Conservation (phyloP, 306 rosid species). For the Dalbergia cultrata region DNA sequence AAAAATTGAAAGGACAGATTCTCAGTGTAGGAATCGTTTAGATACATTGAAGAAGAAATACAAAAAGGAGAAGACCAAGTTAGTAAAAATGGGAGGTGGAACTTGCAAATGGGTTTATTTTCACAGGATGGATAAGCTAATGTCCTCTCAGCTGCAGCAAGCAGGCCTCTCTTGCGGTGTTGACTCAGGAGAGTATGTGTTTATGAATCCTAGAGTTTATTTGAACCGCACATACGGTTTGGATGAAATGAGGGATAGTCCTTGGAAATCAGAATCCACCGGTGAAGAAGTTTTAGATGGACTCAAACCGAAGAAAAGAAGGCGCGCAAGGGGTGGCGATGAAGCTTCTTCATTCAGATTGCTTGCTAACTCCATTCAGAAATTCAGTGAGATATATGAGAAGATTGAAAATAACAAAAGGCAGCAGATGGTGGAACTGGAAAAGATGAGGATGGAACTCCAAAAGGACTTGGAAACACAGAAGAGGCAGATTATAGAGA, state of each 20-base stretch:
- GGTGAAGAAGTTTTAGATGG: slow-evolving; percentile 66
- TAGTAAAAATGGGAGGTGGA: slow-evolving; percentile 51
- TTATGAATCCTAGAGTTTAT: slow-evolving; percentile 70
- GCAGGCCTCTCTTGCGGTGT: slow-evolving; percentile 75
- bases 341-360: slow-evolving; percentile 71
- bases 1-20: slow-evolving; percentile 74
- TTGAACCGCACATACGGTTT: slow-evolving; percentile 71
- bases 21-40: slow-evolving; percentile 86
- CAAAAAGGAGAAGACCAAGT: slow-evolving; percentile 80
- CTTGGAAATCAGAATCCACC: slow-evolving; percentile 69
- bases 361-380: slow-evolving; percentile 80
- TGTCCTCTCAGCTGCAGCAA: slow-evolving; percentile 70
- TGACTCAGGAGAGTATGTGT: slow-evolving; percentile 76
- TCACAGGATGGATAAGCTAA: slow-evolving; percentile 75
- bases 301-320: slow-evolving; percentile 72
- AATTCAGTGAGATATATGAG: slow-evolving; percentile 80
- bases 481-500: slow-evolving; percentile 77
- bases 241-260: slow-evolving; percentile 85
- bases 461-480: slow-evolving; percentile 79
- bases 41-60: slow-evolving; percentile 92
- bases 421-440: slow-evolving; percentile 81
- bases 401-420: slow-evolving; percentile 76
- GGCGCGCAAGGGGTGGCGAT: slow-evolving; percentile 51
- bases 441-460: slow-evolving; percentile 91
- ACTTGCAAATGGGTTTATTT: slow-evolving; percentile 81